Percentiles rank a stretch among this genome's conserved stretches.
These are phyloP conservation scores for Hypholoma fasciculare DNA, from an alignment of 768 basidiomycete species.

Conservation along the genomic window DNA sequence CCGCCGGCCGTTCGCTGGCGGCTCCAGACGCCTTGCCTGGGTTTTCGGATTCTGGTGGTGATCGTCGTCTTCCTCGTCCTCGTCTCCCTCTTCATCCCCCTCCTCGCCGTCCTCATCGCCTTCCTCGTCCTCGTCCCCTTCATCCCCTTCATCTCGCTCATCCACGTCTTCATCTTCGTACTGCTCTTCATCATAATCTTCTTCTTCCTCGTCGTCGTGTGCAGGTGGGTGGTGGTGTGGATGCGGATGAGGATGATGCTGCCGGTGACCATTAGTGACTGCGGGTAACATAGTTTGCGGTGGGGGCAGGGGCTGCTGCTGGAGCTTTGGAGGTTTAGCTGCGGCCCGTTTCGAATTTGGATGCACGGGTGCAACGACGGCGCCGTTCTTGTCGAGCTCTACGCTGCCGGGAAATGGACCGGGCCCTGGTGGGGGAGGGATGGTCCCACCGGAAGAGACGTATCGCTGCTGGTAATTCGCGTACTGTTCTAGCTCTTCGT, in stretches of 20 bases:
- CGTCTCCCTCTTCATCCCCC: slow-evolving; percentile 46
- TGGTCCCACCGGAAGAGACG: slow-evolving; percentile 84
- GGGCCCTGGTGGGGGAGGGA: slow-evolving; percentile 92
- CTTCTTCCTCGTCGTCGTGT: slow-evolving; percentile 39
- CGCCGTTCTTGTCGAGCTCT: slow-evolving; percentile 91
- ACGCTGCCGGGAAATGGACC: slow-evolving; percentile 99
- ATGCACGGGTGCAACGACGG: slow-evolving; percentile 30
- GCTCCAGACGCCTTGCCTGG: slow-evolving; percentile 14
- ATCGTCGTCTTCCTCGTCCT: slow-evolving; percentile 54
- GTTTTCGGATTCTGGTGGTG: slow-evolving; percentile 16
- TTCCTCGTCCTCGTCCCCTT: slow-evolving; percentile 39
- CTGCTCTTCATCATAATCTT: slow-evolving; percentile 40
- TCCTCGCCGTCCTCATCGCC: slow-evolving; percentile 43
- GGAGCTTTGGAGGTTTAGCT: slow-evolving; percentile 21
- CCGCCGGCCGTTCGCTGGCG: slow-evolving; percentile 19
- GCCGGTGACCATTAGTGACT: slow-evolving; percentile 21
- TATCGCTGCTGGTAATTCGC: slow-evolving; percentile 97
- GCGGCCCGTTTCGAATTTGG: slow-evolving; percentile 17
- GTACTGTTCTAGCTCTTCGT: slow-evolving; percentile 99
- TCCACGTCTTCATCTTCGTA: slow-evolving; percentile 30
- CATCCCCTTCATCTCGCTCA: slow-evolving; percentile 18
- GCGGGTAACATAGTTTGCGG: slow-evolving; percentile 6
- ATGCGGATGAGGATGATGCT: slow-evolving; percentile 38
- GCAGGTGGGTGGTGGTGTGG: slow-evolving; percentile 38
- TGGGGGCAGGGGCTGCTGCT: slow-evolving; percentile 14